A percentile compares a stretch with the other conserved stretches of the same genome.
phyloP scores from a whole-genome alignment of 306 rosid genomes.

The Ormosia emarginata region DNA sequence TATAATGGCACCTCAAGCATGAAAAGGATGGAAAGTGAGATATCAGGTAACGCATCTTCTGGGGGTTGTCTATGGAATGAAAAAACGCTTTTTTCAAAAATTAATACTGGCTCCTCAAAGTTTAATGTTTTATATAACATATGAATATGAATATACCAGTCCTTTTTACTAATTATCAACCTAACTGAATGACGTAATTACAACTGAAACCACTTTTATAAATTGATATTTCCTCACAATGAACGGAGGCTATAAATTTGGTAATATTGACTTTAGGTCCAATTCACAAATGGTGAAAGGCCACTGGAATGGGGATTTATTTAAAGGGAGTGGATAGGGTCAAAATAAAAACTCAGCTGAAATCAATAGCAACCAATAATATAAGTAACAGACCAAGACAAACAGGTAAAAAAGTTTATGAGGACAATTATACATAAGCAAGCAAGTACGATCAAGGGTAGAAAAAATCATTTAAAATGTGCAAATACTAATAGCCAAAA shows the following conservation, averaged over 20 bases:
- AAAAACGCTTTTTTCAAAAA: neutral
- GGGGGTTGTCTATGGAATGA: neutral
- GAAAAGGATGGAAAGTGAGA: slow-evolving; percentile 12
- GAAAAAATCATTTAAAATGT: neutral
- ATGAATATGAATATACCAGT: slow-evolving; percentile 1
- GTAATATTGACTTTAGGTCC: neutral
- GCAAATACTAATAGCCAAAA: neutral
- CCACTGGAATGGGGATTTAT: neutral
- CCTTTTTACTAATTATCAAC: neutral
- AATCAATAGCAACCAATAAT: neutral
- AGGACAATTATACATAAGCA: neutral
- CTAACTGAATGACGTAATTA: neutral
- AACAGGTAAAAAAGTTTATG: neutral
- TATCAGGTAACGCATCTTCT: neutral
- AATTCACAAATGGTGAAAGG: slow-evolving; percentile 5
- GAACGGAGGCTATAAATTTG: neutral
- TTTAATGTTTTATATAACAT: neutral
- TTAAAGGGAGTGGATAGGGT: neutral
- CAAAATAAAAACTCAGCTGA: neutral
- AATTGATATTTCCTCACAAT: neutral
- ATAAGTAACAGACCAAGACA: neutral
- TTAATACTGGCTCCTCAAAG: neutral
- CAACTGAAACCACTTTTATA: neutral
- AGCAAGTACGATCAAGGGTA: neutral
- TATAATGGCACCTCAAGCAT: neutral